These are phyloP conservation scores for Kluyveromyces siamensis DNA, from an alignment of 805 yeast species.

Conservation along the genomic window DNA sequence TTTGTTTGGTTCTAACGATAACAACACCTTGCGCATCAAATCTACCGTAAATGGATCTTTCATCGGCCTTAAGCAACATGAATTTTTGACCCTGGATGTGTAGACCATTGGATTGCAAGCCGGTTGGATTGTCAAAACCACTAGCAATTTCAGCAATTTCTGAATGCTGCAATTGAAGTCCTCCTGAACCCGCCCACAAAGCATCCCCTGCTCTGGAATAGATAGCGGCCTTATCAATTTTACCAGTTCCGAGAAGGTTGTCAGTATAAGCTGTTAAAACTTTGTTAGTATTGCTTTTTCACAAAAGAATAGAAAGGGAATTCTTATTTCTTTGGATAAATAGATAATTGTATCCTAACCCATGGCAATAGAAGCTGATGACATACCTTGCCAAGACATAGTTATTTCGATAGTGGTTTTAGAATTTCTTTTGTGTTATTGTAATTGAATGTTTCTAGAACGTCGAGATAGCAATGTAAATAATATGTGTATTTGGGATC, in stretches of 20 bases:
- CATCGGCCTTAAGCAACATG: slow-evolving; percentile 82
- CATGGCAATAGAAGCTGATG: background rate
- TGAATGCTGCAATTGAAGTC: slow-evolving; percentile 50
- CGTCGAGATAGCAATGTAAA: too few relatives aligned
- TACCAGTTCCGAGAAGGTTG: slow-evolving; percentile 78
- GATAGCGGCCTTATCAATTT: slow-evolving; percentile 85
- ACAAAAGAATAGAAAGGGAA: too few relatives aligned
- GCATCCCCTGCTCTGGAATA: slow-evolving; percentile 93
- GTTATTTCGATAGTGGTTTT: too few relatives aligned
- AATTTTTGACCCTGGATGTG: slow-evolving; percentile 81
- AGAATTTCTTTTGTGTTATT: too few relatives aligned
- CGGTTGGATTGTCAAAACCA: slow-evolving; percentile 74
- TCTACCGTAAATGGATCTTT: slow-evolving; percentile 89
- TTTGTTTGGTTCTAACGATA: slow-evolving; percentile 89
- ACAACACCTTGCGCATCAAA: slow-evolving; percentile 81
- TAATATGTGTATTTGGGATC: background rate
- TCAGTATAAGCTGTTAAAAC: slow-evolving; percentile 75
- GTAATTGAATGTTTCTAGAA: too few relatives aligned
- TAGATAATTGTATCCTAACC: too few relatives aligned
- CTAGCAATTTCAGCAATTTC: slow-evolving; percentile 68
- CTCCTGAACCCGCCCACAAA: slow-evolving; percentile 81
- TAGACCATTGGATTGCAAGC: slow-evolving; percentile 77
- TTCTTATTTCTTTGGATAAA: background rate
- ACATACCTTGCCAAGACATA: slow-evolving; percentile 44
- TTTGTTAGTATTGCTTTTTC: background rate